Evolutionary conservation across 164 flowering plant species (phyloP).

Genomic region (Platanus orientalis): DNA sequence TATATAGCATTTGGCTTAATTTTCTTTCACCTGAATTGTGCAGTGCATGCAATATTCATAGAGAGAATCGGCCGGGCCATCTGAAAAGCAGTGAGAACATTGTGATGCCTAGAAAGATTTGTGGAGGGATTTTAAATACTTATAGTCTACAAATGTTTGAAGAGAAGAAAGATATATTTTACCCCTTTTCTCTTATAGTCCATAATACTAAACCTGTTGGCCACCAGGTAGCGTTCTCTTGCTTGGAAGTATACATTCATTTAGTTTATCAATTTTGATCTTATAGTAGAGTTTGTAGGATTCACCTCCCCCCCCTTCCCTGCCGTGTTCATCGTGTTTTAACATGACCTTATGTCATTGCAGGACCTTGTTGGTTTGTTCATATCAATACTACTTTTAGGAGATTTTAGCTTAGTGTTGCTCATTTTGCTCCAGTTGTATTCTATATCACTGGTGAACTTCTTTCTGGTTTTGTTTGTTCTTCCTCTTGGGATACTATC

Average conservation of each 20-base stretch:
- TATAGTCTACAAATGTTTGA: conserved; percentile 54
- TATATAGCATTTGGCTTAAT: not conserved
- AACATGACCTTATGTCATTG: conserved; percentile 12
- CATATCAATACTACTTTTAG: conserved; percentile 74
- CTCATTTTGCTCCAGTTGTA: conserved; percentile 83
- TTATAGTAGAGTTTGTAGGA: not conserved
- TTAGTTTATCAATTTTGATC: not conserved
- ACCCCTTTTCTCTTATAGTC: conserved; percentile 61
- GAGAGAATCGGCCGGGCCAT: conserved; percentile 25
- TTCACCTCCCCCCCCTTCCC: too few species aligned
- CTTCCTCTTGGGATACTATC: conserved; percentile 78
- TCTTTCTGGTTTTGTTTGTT: conserved; percentile 59
- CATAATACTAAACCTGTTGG: conserved; percentile 95
- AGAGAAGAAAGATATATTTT: conserved; percentile 71
- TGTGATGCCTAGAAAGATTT: conserved; percentile 30
- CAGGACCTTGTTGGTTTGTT: conserved; percentile 97
- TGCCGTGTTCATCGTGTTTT: not conserved
- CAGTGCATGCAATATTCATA: conserved; percentile 26
- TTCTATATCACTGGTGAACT: conserved; percentile 66
- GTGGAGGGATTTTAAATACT: conserved; percentile 57
- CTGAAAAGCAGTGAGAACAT: conserved; percentile 34
- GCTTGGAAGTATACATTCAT: not conserved
- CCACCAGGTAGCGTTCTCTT: conserved; percentile 69
- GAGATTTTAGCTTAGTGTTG: conserved; percentile 83
- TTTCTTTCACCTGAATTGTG: conserved; percentile 13